Evolutionary conservation across 2,329 filamentous ascomycete genomes (phyloP), one percentile per base, ranked within the genome.

Genomic region (Acrocalymma vagum): DNA sequence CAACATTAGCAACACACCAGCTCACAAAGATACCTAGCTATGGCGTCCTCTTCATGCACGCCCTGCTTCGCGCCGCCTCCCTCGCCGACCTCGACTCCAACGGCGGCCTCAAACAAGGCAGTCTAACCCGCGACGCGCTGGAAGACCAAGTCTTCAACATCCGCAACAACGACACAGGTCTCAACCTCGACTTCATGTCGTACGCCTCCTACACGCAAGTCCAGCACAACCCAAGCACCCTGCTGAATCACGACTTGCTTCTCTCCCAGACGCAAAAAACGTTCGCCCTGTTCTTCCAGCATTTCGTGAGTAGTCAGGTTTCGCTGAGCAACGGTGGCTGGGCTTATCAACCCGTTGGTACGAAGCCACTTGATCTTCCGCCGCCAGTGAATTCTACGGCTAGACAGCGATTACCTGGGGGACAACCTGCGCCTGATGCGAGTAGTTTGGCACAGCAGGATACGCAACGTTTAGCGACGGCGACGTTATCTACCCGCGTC

Each of bases 231-330:
- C 45, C 58, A 3, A 11, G 15, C 8, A 49, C 57, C 0, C 39
- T 67, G 0, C 43, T 62, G 1, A 34, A 68, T 10, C 3, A 18
- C 9, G 24, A 36, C 2, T 42, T 9, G 1, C 50, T 56, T n/a
- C 8, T 48, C 9, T 10, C 24, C 0, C 39, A 54, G 2, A 47
- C 60, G 0, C 29, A 65, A 14, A 48, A 47, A 3, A 57, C 55
- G 2, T 66, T 60, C 43, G 39, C 55, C 2, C 62, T 57, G 0
- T 66, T 66, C 42, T 67, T 67, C 35, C 62, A 69, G 22, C 63
- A 67, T 26, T 62, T 45, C 20, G 55, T 55, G 14, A 53, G 51
- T 36, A 58, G 39, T 14, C 48, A 46, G 20, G 11, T 57, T n/a
- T 53, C 58, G 16, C 9, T 49, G 6, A 18, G 43, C 5, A 46